Evolutionary conservation across 2,329 filamentous ascomycete species (phyloP).

Genomic region (Ophiocordyceps australis): DNA sequence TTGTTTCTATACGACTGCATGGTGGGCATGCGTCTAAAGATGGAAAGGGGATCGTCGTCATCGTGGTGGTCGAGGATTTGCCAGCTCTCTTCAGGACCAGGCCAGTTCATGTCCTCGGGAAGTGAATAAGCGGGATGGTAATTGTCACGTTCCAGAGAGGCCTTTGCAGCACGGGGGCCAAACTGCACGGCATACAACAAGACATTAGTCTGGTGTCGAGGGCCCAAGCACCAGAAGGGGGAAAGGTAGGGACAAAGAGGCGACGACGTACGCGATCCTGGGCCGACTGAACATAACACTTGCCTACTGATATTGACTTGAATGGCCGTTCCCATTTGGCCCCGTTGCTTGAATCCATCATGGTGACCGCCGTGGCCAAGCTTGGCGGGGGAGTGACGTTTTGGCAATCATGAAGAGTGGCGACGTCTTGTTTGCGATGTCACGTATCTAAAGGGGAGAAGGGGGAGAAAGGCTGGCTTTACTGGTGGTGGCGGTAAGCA

Average conservation of each 20-base stretch:
- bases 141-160: no score
- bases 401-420: no score
- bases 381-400: no score
- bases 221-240: no score
- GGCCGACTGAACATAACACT: conserved; percentile 17
- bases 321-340: conserved; percentile 5
- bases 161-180: conserved; percentile 16
- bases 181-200: conserved; percentile 10
- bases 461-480: no score
- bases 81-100: conserved; percentile 9
- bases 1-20: conserved; percentile 30
- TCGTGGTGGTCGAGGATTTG: conserved; percentile 8
- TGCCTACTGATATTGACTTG: conserved; percentile 13
- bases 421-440: no score
- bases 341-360: no score
- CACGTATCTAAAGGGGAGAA: no score
- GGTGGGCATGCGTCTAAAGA: conserved; percentile 12
- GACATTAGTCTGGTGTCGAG: background rate
- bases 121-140: no score
- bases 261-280: conserved; percentile 14
- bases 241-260: background rate
- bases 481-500: no score
- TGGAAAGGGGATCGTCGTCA: conserved; percentile 6
- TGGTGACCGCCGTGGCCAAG: no score
- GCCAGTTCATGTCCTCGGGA: no score